Percentiles rank a stretch among this genome's conserved stretches.
Evolutionary conservation across 345 rosid genomes (phyloP).

Genomic region (Corchorus olitorius): DNA sequence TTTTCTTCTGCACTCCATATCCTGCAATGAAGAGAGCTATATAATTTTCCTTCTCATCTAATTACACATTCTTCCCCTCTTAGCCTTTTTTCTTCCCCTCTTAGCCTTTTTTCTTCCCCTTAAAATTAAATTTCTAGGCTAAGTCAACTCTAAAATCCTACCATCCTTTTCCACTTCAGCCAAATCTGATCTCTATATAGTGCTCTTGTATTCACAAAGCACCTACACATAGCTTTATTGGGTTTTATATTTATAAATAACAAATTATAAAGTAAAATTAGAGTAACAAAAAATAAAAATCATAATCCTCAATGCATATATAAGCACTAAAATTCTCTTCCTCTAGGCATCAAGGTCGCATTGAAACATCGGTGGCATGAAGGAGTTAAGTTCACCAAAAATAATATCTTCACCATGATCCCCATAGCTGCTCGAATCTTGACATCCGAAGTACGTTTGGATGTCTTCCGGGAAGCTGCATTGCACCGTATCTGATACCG

Average conservation of each 20-base stretch:
- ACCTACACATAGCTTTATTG: slow-evolving; percentile 19
- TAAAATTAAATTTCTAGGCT: neutral
- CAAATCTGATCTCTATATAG: neutral
- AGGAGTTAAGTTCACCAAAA: slow-evolving; percentile 58
- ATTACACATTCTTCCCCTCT: neutral
- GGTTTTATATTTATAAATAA: neutral
- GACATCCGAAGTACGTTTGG: slow-evolving; percentile 69
- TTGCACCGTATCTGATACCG: slow-evolving; percentile 34
- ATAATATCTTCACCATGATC: slow-evolving; percentile 50
- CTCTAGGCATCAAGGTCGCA: slow-evolving; percentile 47
- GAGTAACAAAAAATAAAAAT: neutral
- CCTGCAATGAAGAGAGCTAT: neutral
- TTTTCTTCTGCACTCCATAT: neutral
- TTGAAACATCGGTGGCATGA: slow-evolving; percentile 49
- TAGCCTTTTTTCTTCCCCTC: neutral
- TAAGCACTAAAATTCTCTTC: neutral
- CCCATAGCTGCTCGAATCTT: slow-evolving; percentile 47
- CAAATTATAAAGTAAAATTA: neutral
- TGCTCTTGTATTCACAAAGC: slow-evolving; percentile 10
- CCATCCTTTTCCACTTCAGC: neutral
- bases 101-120: neutral
- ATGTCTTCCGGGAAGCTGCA: slow-evolving; percentile 79
- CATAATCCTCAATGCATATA: neutral
- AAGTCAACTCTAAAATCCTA: slow-evolving; percentile 1
- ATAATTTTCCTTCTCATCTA: slow-evolving; percentile 2